phyloP scores from a whole-genome alignment of 2,329 filamentous ascomycete species.

The Apiospora aurea region DNA sequence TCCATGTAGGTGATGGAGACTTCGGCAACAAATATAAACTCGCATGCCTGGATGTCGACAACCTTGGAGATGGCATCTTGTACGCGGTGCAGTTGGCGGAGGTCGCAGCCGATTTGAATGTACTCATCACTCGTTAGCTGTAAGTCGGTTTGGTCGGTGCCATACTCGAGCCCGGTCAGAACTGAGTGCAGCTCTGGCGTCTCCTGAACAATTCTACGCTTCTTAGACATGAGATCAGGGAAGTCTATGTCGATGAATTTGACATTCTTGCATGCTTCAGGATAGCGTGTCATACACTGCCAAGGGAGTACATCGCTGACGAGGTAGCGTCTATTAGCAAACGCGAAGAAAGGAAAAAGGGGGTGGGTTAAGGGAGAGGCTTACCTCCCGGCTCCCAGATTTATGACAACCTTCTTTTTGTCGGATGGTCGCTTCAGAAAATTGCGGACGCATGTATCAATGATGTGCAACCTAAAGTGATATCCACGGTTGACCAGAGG shows the following conservation, averaged over 20 bases:
- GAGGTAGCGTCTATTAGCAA: neutral
- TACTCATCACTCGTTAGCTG: constrained; percentile 74
- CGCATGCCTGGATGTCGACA: constrained; percentile 63
- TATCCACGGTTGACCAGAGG: constrained; percentile 92
- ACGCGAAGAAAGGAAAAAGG: neutral
- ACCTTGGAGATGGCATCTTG: constrained; percentile 64
- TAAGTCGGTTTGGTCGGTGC: constrained; percentile 52
- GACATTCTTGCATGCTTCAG: constrained; percentile 61
- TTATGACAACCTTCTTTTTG: constrained; percentile 77
- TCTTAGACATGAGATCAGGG: constrained; percentile 77
- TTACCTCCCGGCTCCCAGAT: constrained; percentile 90
- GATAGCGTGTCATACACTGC: constrained; percentile 76
- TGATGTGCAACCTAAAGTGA: constrained; percentile 82
- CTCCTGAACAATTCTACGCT: constrained; percentile 70
- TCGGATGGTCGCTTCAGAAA: constrained; percentile 67
- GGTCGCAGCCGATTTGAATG: constrained; percentile 80
- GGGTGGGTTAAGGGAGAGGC: constrained; percentile 42
- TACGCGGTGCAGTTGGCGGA: constrained; percentile 71
- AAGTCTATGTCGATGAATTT: constrained; percentile 89
- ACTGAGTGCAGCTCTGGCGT: constrained; percentile 65
- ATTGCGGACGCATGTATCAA: constrained; percentile 75
- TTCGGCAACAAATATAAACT: constrained; percentile 84
- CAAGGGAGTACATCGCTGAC: constrained; percentile 85
- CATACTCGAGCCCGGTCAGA: constrained; percentile 51
- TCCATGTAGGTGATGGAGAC: constrained; percentile 94